Conservation (phyloP, 495 filamentous ascomycete genomes). For the Tuber melanosporum region DNA sequence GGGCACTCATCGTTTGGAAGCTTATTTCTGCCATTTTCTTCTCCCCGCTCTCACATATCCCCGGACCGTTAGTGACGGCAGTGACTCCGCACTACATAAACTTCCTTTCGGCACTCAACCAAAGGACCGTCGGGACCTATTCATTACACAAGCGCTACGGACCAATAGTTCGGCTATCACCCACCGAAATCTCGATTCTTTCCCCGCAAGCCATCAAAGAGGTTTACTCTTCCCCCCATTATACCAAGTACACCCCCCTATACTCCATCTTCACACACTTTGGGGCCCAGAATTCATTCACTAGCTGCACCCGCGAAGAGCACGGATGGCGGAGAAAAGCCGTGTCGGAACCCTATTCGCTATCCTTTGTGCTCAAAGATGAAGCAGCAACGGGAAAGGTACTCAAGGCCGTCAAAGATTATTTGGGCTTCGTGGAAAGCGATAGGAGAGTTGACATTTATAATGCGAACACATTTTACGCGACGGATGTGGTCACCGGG, state of each 20-base stretch:
- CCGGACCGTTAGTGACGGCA: neutral
- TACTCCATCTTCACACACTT: slow-evolving; percentile 19
- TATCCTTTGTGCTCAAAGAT: slow-evolving; percentile 11
- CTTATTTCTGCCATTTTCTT: slow-evolving; percentile 7
- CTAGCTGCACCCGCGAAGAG: slow-evolving; percentile 5
- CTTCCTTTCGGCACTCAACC: slow-evolving; percentile 9
- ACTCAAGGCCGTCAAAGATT: slow-evolving; percentile 9
- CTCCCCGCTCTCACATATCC: slow-evolving; percentile 14
- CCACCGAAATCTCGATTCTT: slow-evolving; percentile 16
- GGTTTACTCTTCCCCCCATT: slow-evolving; percentile 17
- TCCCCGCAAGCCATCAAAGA: slow-evolving; percentile 11
- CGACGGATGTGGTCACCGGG: slow-evolving; percentile 11
- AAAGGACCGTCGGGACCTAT: neutral
- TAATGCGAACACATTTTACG: slow-evolving; percentile 19
- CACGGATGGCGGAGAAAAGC: slow-evolving; percentile 22
- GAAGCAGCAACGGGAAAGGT: slow-evolving; percentile 18
- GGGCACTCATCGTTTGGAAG: neutral
- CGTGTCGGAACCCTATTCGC: slow-evolving; percentile 14
- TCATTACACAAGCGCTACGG: slow-evolving; percentile 12
- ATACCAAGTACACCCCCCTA: slow-evolving; percentile 13
- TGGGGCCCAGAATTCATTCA: slow-evolving; percentile 16
- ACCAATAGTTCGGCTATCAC: slow-evolving; percentile 12
- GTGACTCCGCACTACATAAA: slow-evolving; percentile 15
- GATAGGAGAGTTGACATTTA: slow-evolving; percentile 16
- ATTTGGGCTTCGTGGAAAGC: slow-evolving; percentile 8